Evolutionary conservation across 352 stramenopile species (phyloP).

Genomic region (Poterioochromonas sp.): DNA sequence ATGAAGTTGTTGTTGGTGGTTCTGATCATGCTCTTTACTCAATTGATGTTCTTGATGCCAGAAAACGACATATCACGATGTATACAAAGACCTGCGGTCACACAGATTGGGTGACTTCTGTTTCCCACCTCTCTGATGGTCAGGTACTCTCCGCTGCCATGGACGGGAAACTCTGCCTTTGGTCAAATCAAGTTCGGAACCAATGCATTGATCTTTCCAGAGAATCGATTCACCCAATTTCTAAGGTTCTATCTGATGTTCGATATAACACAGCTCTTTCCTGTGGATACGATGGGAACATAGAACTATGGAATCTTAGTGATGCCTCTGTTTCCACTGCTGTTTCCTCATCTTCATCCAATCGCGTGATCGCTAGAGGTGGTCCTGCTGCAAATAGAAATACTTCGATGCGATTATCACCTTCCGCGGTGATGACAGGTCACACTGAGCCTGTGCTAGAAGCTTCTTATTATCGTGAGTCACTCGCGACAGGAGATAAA

Average conservation of each 20-base stretch:
- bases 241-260: constrained; percentile 10
- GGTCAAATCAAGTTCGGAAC: not conserved
- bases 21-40: constrained; percentile 30
- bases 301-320: constrained; percentile 4
- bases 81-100: constrained; percentile 28
- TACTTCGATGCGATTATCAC: not conserved
- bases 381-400: not conserved
- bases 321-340: not conserved
- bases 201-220: not conserved
- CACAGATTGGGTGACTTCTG: constrained; percentile 25
- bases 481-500: constrained; percentile 8
- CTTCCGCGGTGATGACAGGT: not conserved
- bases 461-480: not conserved
- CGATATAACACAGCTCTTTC: not conserved
- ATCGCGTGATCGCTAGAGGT: not conserved
- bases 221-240: not conserved
- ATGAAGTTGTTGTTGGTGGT: constrained; percentile 24
- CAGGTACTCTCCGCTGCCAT: constrained; percentile 1
- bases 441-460: constrained; percentile 13
- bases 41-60: not conserved
- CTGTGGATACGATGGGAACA: constrained; percentile 18
- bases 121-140: not conserved
- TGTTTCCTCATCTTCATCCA: not conserved
- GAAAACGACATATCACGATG: not conserved
- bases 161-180: constrained; percentile 30